Evolutionary conservation across 768 basidiomycete genomes (phyloP), one percentile per base, ranked within the genome.

Genomic region (Pulveroboletus sp.): DNA sequence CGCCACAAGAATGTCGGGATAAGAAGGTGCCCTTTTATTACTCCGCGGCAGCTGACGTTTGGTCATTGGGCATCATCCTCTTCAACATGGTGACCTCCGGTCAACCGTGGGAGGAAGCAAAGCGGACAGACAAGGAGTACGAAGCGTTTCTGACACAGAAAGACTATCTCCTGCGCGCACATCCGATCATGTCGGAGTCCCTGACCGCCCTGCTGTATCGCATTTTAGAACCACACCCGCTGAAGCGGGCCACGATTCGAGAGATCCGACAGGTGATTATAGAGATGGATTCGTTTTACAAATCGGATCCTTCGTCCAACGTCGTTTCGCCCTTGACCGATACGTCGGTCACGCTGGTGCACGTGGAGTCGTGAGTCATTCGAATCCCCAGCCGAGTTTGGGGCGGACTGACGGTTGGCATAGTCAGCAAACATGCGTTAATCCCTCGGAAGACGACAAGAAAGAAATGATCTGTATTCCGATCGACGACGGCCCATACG

Each of bases 31-130:
- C 42, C 5, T 37, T 9, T 2, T 58, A 58, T 31, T 54, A 64
- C 17, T 51, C 56, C 1, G 49, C 51, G 38, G 22, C 62, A 24
- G 75, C 22, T 16, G 86, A 89, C 55, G 73, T 86, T 51, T 89
- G 86, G 86, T 75, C 86, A 13, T 65, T 88, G 17, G 86, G 85
- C 13, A 76, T 95, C 45, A 88, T 95, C 55, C 79, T 95, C 43
- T 80, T 85, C 62, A 93, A 91, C 69, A 81, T 95, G 71, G 81
- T 88, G 43, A 84, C 84, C 47, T 81, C 81, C 11, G 24, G 26
- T n/a, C 53, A 26, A 19, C 58, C 61, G 10, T 63, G 61, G 58
- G 49, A 53, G 7, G 53, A 47, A 29, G 58, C 61, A 1, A 34
- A 16, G 0, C 16, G 4, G 11, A 19, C 16, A 3, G 47, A 62